Conservation (phyloP, 148 eudicot genomes). For the Bassia scoparia region DNA sequence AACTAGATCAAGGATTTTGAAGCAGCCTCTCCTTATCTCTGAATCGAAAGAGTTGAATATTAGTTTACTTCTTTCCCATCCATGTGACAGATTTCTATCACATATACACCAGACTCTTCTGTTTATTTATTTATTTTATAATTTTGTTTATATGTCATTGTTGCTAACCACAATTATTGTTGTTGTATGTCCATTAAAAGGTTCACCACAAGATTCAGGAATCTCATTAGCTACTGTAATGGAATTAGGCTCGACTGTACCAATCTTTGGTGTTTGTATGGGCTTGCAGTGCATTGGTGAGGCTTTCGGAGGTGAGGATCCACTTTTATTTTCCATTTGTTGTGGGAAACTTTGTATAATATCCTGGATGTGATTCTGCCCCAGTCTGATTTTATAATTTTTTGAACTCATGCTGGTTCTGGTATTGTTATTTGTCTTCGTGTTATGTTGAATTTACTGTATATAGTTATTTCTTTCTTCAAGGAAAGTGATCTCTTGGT, state of each 20-base stretch:
- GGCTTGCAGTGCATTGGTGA: slow-evolving; percentile 99
- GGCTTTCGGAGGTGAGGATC: slow-evolving; percentile 84
- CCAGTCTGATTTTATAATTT: background rate
- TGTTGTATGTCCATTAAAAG: slow-evolving; percentile 28
- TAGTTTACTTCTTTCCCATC: too few species aligned
- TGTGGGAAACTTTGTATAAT: background rate
- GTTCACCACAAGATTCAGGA: slow-evolving; percentile 95
- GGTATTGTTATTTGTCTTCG: background rate
- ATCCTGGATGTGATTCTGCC: background rate
- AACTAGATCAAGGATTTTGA: background rate
- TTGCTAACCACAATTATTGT: background rate
- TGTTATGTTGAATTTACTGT: background rate
- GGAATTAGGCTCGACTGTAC: slow-evolving; percentile 80
- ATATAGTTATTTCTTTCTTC: background rate
- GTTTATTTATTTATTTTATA: too few species aligned
- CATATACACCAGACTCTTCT: too few species aligned
- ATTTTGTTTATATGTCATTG: background rate
- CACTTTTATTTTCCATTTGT: background rate
- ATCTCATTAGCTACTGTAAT: slow-evolving; percentile 82
- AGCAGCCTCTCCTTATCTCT: background rate
- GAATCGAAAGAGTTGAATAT: too few species aligned
- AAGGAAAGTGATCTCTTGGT: too few species aligned
- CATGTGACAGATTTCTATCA: too few species aligned
- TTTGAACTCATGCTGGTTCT: background rate
- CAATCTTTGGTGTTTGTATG: slow-evolving; percentile 98